Base-by-base conservation (phyloP, 306 rosid genomes). In the Biancaea sappan region DNA sequence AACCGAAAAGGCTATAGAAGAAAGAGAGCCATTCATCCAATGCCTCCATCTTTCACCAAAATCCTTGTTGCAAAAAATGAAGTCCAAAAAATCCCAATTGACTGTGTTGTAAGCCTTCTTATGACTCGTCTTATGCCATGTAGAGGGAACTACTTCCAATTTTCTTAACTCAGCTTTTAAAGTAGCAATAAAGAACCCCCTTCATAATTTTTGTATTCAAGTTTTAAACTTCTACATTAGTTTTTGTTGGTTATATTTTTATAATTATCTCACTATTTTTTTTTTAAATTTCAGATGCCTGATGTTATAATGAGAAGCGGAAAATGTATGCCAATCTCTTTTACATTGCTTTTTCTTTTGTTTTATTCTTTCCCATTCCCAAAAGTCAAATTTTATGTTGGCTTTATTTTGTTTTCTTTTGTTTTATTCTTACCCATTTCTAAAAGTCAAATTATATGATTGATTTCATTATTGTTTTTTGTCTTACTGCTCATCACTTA, bases 281-380 rank as follows among this genome's bases (percentile, higher is more conserved):
- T 46, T 61, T 57, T 60, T 80, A 73, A 34, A 80, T 84, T 90
- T 73, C 92, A 94, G 97, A 83, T 88, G 83, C 84, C 96, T 9
- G 85, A 84, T 81, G 84, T 80, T 73, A 77, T 91, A 71, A 71
- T 83, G 82, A 91, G 94, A 78, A 88, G 93, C 78, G 92, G 86
- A 70, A 91, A 87, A 87, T 79, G 96, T 94, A 91, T 79, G 96
- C 48, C 66, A 71, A 51, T 66, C 64, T 48, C 75, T 80, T 56
- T 71, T 56, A 69, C 69, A 52, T 44, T 76, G 61, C 26, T 35
- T 82, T 41, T 74, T 46, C 43, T 21, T 70, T 28, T 69, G 10
- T 54, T 69, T 62, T 59, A 3, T 47, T 53, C 59, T 73, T 73
- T 71, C 59, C 81, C 44, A 70, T 9, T 54, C 24, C 8, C 11